phyloP scores from a whole-genome alignment of 192 early-diverging fungal genomes.

The Coemansia sp. region DNA sequence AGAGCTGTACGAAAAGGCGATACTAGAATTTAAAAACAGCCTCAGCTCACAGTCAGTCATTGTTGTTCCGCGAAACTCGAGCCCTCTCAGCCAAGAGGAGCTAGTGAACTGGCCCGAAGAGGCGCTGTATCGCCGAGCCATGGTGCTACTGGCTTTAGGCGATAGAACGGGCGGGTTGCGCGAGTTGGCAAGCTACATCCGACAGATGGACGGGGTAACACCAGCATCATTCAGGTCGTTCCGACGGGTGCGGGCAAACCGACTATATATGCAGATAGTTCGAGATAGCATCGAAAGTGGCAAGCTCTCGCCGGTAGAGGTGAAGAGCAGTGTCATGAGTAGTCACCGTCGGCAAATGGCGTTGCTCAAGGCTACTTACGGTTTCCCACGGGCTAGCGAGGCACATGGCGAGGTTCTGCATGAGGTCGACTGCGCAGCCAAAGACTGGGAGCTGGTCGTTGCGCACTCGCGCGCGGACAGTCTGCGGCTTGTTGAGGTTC shows the following conservation, averaged over 20 bases:
- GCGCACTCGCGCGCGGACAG: slow-evolving; percentile 56
- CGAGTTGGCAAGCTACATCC: slow-evolving; percentile 45
- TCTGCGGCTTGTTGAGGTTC: slow-evolving; percentile 57
- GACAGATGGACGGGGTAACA: slow-evolving; percentile 44
- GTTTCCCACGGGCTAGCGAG: slow-evolving; percentile 65
- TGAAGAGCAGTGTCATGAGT: slow-evolving; percentile 46
- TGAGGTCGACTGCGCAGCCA: slow-evolving; percentile 63
- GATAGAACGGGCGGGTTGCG: slow-evolving; percentile 7
- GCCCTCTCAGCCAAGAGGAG: slow-evolving; percentile 48
- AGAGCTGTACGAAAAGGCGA: slow-evolving; percentile 56
- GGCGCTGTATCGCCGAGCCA: slow-evolving; percentile 64
- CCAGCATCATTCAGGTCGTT: slow-evolving; percentile 51
- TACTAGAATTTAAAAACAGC: slow-evolving; percentile 23
- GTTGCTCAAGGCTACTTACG: slow-evolving; percentile 54
- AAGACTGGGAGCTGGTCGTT: slow-evolving; percentile 60
- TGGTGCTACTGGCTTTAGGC: slow-evolving; percentile 46
- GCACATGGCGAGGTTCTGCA: slow-evolving; percentile 59
- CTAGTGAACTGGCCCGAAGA: slow-evolving; percentile 67
- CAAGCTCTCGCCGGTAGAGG: slow-evolving; percentile 20
- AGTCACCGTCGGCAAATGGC: slow-evolving; percentile 64
- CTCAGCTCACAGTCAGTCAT: slow-evolving; percentile 33
- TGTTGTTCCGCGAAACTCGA: slow-evolving; percentile 44
- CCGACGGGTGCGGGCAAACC: slow-evolving; percentile 56
- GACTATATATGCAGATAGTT: slow-evolving; percentile 53
- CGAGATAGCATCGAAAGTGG: slow-evolving; percentile 36